Base-by-base conservation (phyloP, 2,329 filamentous ascomycete genomes). In the Trichoderma hamatum region DNA sequence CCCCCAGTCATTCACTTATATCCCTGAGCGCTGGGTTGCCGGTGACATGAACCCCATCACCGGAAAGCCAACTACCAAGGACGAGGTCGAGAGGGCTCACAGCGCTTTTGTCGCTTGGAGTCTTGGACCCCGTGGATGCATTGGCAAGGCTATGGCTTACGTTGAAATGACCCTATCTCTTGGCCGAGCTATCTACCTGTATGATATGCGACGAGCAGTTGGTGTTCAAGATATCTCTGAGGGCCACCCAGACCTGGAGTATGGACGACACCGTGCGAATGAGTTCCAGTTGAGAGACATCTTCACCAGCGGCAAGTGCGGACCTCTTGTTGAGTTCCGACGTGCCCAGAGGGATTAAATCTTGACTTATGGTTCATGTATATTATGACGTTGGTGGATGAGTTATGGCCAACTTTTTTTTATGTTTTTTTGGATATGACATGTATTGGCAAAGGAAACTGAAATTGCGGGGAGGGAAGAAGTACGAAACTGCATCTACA, bases 31-130 rank as follows among this genome's bases (percentile, higher is more conserved):
- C 28, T 92, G 90, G 90, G 80, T 91, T 19, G 78, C 79, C 1
- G 86, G 84, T 5, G 82, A 80, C 54, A 74, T 72, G 76, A 84
- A 77, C 75, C 77, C 73, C 54, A 70, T 76, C 32, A 77, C 71
- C 34, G 77, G 80, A 49, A 78, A 77, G 68, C 73, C 76, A 34
- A 83, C 84, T 0, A 84, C 80, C 5, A 84, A 85, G 69, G 82
- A 84, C 1, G 85, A 87, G 64, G 80, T 87, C 1, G 80, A 83
- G 3, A 75, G 82, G 5, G 90, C 91, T 2, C 86, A 90, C 62
- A 84, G 83, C 39, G 92, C 92, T 0, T 95, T 92, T 79, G 93
- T 90, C 71, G 90, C 92, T 1, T 93, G 93, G 74, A 89, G 86
- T 56, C 82, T 92, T 71, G 91, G 91, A 0, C 88, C 90, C 0